Evolutionary conservation across 306 rosid species (phyloP).

Genomic region (Dicorynia guianensis): DNA sequence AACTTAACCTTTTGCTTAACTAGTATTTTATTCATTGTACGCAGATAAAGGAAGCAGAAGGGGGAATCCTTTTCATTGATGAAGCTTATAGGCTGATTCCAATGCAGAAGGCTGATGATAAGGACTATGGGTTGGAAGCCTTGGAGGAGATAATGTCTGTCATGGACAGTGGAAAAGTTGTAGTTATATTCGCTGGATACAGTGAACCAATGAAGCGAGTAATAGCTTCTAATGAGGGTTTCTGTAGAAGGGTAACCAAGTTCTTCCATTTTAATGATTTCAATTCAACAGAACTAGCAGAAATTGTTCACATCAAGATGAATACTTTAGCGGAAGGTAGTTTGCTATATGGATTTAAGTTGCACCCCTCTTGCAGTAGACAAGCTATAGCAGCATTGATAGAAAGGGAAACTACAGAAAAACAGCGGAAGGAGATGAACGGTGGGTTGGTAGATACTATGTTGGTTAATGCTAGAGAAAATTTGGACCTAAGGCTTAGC

Average conservation of each 20-base stretch:
- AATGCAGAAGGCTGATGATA: conserved; percentile 92
- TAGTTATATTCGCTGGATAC: conserved; percentile 94
- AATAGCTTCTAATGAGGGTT: conserved; percentile 90
- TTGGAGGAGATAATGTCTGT: conserved; percentile 98
- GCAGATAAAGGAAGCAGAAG: conserved; percentile 94
- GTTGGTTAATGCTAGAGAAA: conserved; percentile 89
- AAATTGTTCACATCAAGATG: conserved; percentile 89
- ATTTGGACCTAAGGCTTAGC: conserved; percentile 84
- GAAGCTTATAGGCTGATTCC: conserved; percentile 97
- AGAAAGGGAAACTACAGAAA: conserved; percentile 67
- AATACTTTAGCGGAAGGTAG: conserved; percentile 65
- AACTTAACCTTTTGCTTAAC: conserved; percentile 16
- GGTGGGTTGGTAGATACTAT: conserved; percentile 86
- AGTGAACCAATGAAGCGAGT: conserved; percentile 93
- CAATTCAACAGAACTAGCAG: conserved; percentile 74
- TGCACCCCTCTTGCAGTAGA: conserved; percentile 70
- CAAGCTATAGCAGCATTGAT: conserved; percentile 71
- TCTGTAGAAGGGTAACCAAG: conserved; percentile 91
- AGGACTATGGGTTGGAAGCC: conserved; percentile 97
- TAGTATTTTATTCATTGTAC: conserved; percentile 27
- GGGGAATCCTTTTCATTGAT: conserved; percentile 95
- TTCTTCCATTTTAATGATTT: conserved; percentile 87
- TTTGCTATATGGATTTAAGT: conserved; percentile 81
- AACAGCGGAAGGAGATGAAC: conserved; percentile 81
- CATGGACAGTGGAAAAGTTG: conserved; percentile 94